Base-by-base conservation (phyloP, 805 yeast genomes). In the Yarrowia porcina region DNA sequence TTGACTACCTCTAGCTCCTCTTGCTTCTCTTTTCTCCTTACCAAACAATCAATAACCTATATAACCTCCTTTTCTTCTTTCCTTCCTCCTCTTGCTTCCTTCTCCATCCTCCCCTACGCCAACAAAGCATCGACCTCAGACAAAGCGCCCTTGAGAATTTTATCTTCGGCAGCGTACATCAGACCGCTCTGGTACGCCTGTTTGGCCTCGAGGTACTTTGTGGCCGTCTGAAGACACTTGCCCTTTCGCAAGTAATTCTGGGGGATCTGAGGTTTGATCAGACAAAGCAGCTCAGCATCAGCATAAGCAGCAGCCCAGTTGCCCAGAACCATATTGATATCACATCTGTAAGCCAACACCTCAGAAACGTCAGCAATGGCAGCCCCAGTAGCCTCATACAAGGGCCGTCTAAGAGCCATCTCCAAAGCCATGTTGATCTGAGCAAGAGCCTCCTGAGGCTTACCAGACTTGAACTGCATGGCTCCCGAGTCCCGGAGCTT, bases 221-320 rank as follows among this genome's bases (percentile, higher is more conserved):
- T 64, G 32, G 69, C 64, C 1, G 65, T 63, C 66, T 69, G 66
- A 21, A 69, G 57, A 49, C 72, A 69, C 49, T 63, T 61, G 12
- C 75, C 80, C 64, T 73, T 72, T 49, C 79, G 69, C 64, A 64
- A 72, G 64, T 72, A 71, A 61, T 71, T 70, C 63, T 70, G 68
- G 11, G 76, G 69, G 47, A 72, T 75, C 54, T 56, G 66, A 18
- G 74, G 72, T 63, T 69, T 69, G 50, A 77, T 63, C 27, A 72
- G 67, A 41, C 69, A 60, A 41, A 77, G 69, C 50, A 76, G 63
- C 27, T 74, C 69, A 6, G 76, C 73, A 63, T 77, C 79, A 7
- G 73, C 74, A 61, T 69, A 69, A 2, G 78, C 80, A 20, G 75
- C 75, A 7, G 74, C 73, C 74, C 76, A 76, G 64, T 67, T 52